Evolutionary conservation across 768 basidiomycete species (phyloP), one percentile per base, ranked within the genome.

Genomic region (Tephrocybe rancida): DNA sequence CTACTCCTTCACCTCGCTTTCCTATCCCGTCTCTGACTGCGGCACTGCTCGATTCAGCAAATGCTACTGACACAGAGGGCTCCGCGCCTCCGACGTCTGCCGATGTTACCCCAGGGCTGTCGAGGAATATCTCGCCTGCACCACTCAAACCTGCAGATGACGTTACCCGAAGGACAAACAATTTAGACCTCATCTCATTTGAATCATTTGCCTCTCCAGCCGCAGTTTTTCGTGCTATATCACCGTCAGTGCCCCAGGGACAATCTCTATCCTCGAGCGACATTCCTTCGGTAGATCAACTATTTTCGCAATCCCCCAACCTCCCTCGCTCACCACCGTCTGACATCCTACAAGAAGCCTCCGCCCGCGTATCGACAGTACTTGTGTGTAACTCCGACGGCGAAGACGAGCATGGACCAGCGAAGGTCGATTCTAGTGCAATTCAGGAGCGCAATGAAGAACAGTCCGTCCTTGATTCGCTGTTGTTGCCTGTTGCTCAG

Each of bases 201-300:
- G 78, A 81, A 60, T 73, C 78, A 19, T 69, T 76, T 59, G 66
- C 73, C 32, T 60, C 66, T 27, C 60, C 61, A 32, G 55, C 62
- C 51, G 54, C 57, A 53, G 49, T 56, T 5, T 54, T 62, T 24
- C 54, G 52, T 51, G 48, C 53, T 51, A 57, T 55, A 52, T 55
- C 56, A 32, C 51, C 61, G 45, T 43, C 54, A 21, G 54, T 58
- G 25, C 51, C 60, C n/a, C 49, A 48, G 11, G 38, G 54, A 25
- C 52, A 55, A 49, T 22, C 34, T 19, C 27, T 48, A 32, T 38
- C 56, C 3, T 26, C 44, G 6, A 47, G 13, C 22, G 41, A 52
- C 35, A 52, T 45, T 32, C 65, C 61, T 21, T 67, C 67, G 13
- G 64, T 68, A 27, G 69, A 69, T 50, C 64, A 69, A 32, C 54